These are phyloP conservation scores for Omphalea diandra DNA, from an alignment of 441 rosid species.

Conservation along the genomic window DNA sequence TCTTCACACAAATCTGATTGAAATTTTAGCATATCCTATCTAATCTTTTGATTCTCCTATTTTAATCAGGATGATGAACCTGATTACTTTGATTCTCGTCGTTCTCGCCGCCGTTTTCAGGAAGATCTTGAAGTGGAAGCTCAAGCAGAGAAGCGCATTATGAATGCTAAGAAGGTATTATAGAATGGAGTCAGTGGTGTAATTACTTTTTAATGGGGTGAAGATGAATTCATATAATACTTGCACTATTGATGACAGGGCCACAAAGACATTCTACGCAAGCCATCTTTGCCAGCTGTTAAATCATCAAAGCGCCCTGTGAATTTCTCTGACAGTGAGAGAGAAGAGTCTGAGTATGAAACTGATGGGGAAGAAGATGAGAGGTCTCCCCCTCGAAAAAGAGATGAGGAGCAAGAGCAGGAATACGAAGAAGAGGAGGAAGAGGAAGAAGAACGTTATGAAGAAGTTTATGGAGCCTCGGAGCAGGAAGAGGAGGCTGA, in stretches of 20 bases:
- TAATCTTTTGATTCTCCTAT: conserved; percentile 1
- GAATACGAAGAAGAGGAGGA: conserved; percentile 95
- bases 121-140: conserved; percentile 95
- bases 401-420: conserved; percentile 68
- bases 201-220: neutral
- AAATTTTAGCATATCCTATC: neutral
- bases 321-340: conserved; percentile 83
- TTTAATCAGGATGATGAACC: conserved; percentile 72
- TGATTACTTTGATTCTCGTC: conserved; percentile 78
- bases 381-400: conserved; percentile 52
- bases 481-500: conserved; percentile 72
- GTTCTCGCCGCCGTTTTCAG: conserved; percentile 73
- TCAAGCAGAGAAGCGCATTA: conserved; percentile 78
- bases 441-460: conserved; percentile 62
- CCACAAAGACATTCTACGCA: conserved; percentile 57
- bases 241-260: conserved; percentile 44
- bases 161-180: conserved; percentile 92
- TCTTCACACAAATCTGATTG: neutral
- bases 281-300: conserved; percentile 50
- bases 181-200: neutral
- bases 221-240: conserved; percentile 13
- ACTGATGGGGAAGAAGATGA: conserved; percentile 84
- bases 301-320: conserved; percentile 67
- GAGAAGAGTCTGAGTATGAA: conserved; percentile 95
- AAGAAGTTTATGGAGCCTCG: conserved; percentile 58